phyloP scores from a whole-genome alignment of 345 rosid genomes.

The Linum trigynum region DNA sequence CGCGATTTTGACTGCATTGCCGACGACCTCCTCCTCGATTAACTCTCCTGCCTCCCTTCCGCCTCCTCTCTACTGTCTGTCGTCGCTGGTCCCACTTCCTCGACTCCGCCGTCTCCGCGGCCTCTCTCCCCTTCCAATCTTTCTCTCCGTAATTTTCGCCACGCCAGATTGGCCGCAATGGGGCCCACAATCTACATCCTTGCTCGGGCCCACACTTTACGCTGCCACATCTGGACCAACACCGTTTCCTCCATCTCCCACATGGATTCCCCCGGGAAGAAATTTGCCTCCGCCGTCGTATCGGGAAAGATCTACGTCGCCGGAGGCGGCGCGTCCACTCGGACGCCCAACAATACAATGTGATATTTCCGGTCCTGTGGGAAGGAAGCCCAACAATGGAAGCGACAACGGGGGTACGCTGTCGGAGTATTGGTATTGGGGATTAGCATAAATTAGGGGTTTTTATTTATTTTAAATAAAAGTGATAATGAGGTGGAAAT shows the following conservation, averaged over 20 bases:
- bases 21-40: conserved; percentile 70
- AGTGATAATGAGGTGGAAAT: no score
- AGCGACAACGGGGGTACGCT: no score
- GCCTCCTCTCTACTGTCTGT: conserved; percentile 60
- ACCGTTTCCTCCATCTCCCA: conserved; percentile 36
- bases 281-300: conserved; percentile 61
- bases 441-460: no score
- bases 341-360: background rate
- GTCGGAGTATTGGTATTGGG: no score
- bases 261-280: conserved; percentile 49
- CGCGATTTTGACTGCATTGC: no score
- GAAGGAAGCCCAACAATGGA: no score
- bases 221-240: conserved; percentile 58
- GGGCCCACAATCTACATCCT: conserved; percentile 63
- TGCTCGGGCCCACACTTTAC: conserved; percentile 34
- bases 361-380: no score
- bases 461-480: no score
- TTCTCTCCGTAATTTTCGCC: conserved; percentile 25
- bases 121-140: conserved; percentile 23
- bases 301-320: conserved; percentile 63
- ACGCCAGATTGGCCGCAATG: conserved; percentile 49
- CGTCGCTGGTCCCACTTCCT: conserved; percentile 82
- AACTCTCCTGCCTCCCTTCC: conserved; percentile 63
- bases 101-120: conserved; percentile 44
- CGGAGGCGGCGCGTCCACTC: conserved; percentile 37